These are phyloP conservation scores for Prunus mira DNA, from an alignment of 306 rosid species.

Conservation along the genomic window DNA sequence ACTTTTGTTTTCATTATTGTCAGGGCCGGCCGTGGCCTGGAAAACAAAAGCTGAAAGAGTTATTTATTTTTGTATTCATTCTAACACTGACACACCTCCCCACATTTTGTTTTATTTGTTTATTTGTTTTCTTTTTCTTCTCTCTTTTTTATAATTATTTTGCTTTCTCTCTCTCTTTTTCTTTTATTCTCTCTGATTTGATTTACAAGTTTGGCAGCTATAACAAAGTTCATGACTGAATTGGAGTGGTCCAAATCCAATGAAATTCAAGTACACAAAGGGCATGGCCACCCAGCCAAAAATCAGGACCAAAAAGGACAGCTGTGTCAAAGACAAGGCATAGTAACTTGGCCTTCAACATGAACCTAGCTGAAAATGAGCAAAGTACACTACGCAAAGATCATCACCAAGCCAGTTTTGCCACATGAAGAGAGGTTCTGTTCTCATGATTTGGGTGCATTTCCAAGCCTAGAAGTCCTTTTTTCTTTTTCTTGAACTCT, in stretches of 20 bases:
- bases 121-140: too few species aligned
- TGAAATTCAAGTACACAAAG: background rate
- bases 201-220: slow-evolving; percentile 9
- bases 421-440: slow-evolving; percentile 52
- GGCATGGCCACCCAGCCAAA: slow-evolving; percentile 8
- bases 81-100: too few species aligned
- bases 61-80: too few species aligned
- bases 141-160: too few species aligned
- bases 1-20: too few species aligned
- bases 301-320: slow-evolving; percentile 13
- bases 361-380: background rate
- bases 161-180: too few species aligned
- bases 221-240: background rate
- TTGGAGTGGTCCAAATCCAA: slow-evolving; percentile 17
- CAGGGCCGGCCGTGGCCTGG: too few species aligned
- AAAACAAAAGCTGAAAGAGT: too few species aligned
- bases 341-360: background rate
- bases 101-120: too few species aligned
- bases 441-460: slow-evolving; percentile 51
- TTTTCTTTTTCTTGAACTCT: too few species aligned
- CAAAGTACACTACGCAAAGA: background rate
- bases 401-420: background rate
- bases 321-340: slow-evolving; percentile 8
- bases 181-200: slow-evolving; percentile 1
- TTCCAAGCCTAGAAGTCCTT: slow-evolving; percentile 28